Percentiles rank a stretch among this genome's conserved stretches.
phyloP scores from a whole-genome alignment of 2,329 filamentous ascomycete species.

The Cladorrhinum sp. region DNA sequence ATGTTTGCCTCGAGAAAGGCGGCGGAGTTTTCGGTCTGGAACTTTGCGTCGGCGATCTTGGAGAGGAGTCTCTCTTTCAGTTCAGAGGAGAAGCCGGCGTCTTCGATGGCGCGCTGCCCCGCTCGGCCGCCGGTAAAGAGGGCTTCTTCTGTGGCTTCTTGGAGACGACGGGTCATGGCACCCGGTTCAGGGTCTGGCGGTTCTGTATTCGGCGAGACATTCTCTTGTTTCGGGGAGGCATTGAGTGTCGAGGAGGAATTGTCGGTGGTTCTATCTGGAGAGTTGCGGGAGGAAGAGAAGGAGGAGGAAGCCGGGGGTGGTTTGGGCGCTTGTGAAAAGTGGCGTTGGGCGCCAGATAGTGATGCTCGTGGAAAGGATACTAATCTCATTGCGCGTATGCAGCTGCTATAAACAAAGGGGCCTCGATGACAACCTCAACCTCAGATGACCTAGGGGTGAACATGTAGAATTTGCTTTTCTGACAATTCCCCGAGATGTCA shows the following conservation, averaged over 20 bases:
- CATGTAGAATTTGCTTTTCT: background rate
- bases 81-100: slow-evolving; percentile 63
- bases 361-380: background rate
- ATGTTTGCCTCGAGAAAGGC: slow-evolving; percentile 47
- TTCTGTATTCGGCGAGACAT: background rate
- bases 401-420: slow-evolving; percentile 18
- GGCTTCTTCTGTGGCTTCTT: slow-evolving; percentile 62
- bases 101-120: slow-evolving; percentile 57
- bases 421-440: slow-evolving; percentile 13
- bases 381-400: slow-evolving; percentile 15
- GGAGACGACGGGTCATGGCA: slow-evolving; percentile 55
- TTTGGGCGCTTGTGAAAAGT: background rate
- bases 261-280: background rate
- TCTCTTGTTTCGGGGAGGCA: background rate
- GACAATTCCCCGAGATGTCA: background rate
- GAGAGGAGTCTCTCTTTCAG: slow-evolving; percentile 57
- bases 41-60: slow-evolving; percentile 55
- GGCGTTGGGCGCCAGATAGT: background rate
- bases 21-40: slow-evolving; percentile 48
- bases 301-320: background rate
- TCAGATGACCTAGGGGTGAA: background rate
- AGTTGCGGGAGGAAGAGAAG: background rate
- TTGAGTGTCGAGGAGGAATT: background rate
- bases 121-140: slow-evolving; percentile 57
- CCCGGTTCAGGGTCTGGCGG: slow-evolving; percentile 34